Evolutionary conservation across 805 yeast genomes (phyloP).

Genomic region (Saccharomycopsis fibuligera): DNA sequence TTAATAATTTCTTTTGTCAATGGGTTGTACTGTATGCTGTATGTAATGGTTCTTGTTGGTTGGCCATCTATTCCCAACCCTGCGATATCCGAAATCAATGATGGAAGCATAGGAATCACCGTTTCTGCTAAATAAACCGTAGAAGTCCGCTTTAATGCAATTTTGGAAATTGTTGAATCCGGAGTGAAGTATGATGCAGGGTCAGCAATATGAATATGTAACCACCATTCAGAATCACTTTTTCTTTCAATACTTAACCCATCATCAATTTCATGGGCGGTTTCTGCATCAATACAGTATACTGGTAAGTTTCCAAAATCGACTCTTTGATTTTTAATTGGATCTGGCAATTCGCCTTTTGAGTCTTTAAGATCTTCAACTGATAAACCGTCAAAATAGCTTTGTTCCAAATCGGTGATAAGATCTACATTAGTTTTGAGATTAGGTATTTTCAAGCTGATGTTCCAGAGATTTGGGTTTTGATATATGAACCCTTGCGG

Average conservation of each 20-base stretch:
- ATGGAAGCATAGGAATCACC: slow-evolving; percentile 67
- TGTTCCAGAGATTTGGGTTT: slow-evolving; percentile 46
- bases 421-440: slow-evolving; percentile 39
- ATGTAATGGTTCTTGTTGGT: slow-evolving; percentile 42
- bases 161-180: slow-evolving; percentile 30
- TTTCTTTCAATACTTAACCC: slow-evolving; percentile 60
- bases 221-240: slow-evolving; percentile 29
- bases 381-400: slow-evolving; percentile 33
- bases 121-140: slow-evolving; percentile 72
- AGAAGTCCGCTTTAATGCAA: slow-evolving; percentile 54
- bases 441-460: slow-evolving; percentile 36
- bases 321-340: slow-evolving; percentile 28
- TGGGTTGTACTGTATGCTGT: slow-evolving; percentile 32
- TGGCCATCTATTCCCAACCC: slow-evolving; percentile 42
- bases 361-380: slow-evolving; percentile 9
- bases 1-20: slow-evolving; percentile 22
- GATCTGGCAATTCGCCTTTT: slow-evolving; percentile 18
- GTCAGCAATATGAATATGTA: slow-evolving; percentile 80
- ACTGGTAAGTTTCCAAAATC: slow-evolving; percentile 44
- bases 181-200: slow-evolving; percentile 60
- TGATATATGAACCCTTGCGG: slow-evolving; percentile 25
- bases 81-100: slow-evolving; percentile 40
- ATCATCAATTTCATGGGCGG: slow-evolving; percentile 90
- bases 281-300: slow-evolving; percentile 75
- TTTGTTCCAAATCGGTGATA: slow-evolving; percentile 38